These are phyloP conservation scores for Coprinellus micaceus DNA, from an alignment of 768 basidiomycete species.

Conservation along the genomic window DNA sequence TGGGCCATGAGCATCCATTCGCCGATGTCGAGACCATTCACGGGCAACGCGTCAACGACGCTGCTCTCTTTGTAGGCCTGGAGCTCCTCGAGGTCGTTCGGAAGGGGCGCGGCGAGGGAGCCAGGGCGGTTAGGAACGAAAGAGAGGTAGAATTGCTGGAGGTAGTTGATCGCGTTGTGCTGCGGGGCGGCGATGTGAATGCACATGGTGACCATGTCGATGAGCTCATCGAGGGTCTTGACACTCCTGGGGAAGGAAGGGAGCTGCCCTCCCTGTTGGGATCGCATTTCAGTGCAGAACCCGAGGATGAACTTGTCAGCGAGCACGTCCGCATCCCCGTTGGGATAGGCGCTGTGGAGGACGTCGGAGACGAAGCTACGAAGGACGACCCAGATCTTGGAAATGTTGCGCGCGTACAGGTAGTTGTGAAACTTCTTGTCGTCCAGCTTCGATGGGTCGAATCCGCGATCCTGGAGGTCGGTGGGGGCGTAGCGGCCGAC, in stretches of 20 bases:
- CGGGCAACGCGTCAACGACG: slow-evolving; percentile 21
- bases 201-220: slow-evolving; percentile 29
- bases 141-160: slow-evolving; percentile 31
- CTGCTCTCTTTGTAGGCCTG: slow-evolving; percentile 17
- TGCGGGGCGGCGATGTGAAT: slow-evolving; percentile 30
- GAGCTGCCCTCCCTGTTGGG: slow-evolving; percentile 14
- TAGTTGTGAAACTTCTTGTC: slow-evolving; percentile 27
- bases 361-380: slow-evolving; percentile 19
- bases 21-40: slow-evolving; percentile 10
- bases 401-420: slow-evolving; percentile 24
- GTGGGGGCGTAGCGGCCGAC: slow-evolving; percentile 23
- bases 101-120: slow-evolving; percentile 22
- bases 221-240: slow-evolving; percentile 22
- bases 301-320: slow-evolving; percentile 16
- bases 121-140: slow-evolving; percentile 31
- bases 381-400: slow-evolving; percentile 23
- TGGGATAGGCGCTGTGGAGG: slow-evolving; percentile 11
- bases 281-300: slow-evolving; percentile 23
- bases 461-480: slow-evolving; percentile 27
- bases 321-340: slow-evolving; percentile 19
- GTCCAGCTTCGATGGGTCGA: slow-evolving; percentile 21
- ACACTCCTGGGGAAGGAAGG: slow-evolving; percentile 21
- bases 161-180: slow-evolving; percentile 32
- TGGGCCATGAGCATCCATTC: slow-evolving; percentile 29
- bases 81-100: slow-evolving; percentile 18